Conservation (phyloP, 495 filamentous ascomycete genomes). For the Lophiostoma macrostomum region DNA sequence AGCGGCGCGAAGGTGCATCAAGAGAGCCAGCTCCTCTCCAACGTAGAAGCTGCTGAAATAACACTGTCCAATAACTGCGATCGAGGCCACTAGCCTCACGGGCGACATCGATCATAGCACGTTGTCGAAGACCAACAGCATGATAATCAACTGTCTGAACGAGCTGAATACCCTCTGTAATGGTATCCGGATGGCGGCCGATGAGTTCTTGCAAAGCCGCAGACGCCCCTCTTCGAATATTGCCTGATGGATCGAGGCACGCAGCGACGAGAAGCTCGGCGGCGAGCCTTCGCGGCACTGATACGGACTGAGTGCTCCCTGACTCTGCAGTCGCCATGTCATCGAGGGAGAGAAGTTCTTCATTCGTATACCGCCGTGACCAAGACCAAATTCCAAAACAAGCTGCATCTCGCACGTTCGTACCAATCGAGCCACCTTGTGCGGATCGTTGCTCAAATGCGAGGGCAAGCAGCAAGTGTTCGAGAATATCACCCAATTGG, state of each 20-base stretch:
- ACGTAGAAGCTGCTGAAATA: conserved; percentile 68
- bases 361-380: conserved; percentile 79
- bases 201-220: conserved; percentile 93
- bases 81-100: conserved; percentile 61
- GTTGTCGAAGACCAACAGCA: conserved; percentile 78
- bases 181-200: conserved; percentile 82
- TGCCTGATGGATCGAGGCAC: conserved; percentile 84
- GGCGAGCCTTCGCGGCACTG: conserved; percentile 72
- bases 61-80: conserved; percentile 63
- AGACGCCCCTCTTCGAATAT: conserved; percentile 86
- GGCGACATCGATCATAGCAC: conserved; percentile 75
- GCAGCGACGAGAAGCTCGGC: conserved; percentile 76
- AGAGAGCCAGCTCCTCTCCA: conserved; percentile 84
- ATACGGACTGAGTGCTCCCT: conserved; percentile 30
- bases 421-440: conserved; percentile 77
- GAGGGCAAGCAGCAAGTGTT: conserved; percentile 68
- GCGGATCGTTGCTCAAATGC: conserved; percentile 81
- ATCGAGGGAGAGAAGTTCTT: conserved; percentile 65
- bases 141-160: conserved; percentile 93
- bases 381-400: conserved; percentile 95
- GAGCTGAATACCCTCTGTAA: conserved; percentile 73
- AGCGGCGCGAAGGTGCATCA: conserved; percentile 68
- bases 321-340: conserved; percentile 25
- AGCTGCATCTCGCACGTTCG: conserved; percentile 93
- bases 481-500: conserved; percentile 66